These are phyloP conservation scores for Mariannaea elegans DNA, from an alignment of 2,329 filamentous ascomycete species.

Conservation along the genomic window DNA sequence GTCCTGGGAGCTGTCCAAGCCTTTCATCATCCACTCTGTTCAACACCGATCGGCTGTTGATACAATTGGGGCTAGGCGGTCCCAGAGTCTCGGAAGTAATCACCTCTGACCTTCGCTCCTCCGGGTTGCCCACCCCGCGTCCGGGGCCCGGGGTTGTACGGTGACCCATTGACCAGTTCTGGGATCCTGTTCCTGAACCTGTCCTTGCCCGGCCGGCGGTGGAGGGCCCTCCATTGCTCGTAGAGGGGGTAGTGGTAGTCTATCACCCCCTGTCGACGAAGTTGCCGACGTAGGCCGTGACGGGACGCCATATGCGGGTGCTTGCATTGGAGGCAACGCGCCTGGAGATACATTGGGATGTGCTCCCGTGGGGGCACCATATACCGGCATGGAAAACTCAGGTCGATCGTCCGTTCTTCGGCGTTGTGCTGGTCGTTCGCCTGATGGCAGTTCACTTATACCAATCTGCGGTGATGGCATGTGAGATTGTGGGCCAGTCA, in stretches of 20 bases:
- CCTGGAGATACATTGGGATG: slow-evolving; percentile 45
- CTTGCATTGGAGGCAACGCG: slow-evolving; percentile 53
- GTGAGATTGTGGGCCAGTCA: slow-evolving; percentile 38
- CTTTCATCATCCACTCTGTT: not conserved
- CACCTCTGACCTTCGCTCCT: slow-evolving; percentile 33
- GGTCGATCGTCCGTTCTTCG: slow-evolving; percentile 58
- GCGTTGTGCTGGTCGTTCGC: slow-evolving; percentile 57
- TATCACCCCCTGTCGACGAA: slow-evolving; percentile 51
- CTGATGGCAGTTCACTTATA: slow-evolving; percentile 52
- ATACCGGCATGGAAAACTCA: slow-evolving; percentile 52
- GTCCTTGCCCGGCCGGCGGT: slow-evolving; percentile 37
- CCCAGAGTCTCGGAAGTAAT: slow-evolving; percentile 10
- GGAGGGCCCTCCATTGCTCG: slow-evolving; percentile 53
- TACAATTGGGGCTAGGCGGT: not conserved
- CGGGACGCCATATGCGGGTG: slow-evolving; percentile 48
- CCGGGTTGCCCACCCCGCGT: slow-evolving; percentile 50
- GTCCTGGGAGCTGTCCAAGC: not conserved
- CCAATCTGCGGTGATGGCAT: slow-evolving; percentile 46
- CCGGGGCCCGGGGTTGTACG: slow-evolving; percentile 43
- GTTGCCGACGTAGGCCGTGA: slow-evolving; percentile 50
- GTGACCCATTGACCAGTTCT: slow-evolving; percentile 49
- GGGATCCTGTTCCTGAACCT: slow-evolving; percentile 46
- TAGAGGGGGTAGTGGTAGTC: slow-evolving; percentile 60
- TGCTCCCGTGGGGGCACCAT: slow-evolving; percentile 43
- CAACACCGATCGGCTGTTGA: not conserved